Evolutionary conservation across 192 early-diverging fungal genomes (phyloP), one percentile per base, ranked within the genome.

Genomic region (Mortierella alpina): DNA sequence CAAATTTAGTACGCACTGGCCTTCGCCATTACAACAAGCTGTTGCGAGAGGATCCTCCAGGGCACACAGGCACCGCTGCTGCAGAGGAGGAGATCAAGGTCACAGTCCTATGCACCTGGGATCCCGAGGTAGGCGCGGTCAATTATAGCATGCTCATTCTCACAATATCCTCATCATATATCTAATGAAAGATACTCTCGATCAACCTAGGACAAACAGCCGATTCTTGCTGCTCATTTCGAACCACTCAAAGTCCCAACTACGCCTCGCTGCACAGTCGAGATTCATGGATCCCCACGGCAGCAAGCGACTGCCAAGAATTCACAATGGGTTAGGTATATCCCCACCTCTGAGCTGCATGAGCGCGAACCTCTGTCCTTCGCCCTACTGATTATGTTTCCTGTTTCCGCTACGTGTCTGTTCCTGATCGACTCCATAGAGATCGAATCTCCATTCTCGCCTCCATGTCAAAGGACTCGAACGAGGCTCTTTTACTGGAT

Each of bases 401-500:
- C 31, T 31, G 31, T 1, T 31, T 31, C 31, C 31, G 31, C 31
- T 31, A 31, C 31, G 31, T 31, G 31, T 31, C 31, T 31, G 31
- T 31, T 31, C 31, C 31, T 31, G 31, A 31, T 50, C 4, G 1
- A 4, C 49, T 50, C 17, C 17, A 15, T 22, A 63, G 92, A 9
- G 90, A 91, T 56, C 87, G 93, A 17, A 67, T 57, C 23, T 46
- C 44, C 4, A 15, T 93, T 2, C 87, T 87, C 66, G 61, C 72
- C 17, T 40, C 61, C 1, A 68, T 85, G 18, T 44, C 63, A 7
- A 82, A 83, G n/a, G 85, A 86, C 40, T 82, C 89, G 4, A 84
- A 90, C 52, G 92, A 94, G 68, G 85, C 91, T 7, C 64, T 94
- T 5, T 74, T 94, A 51, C 59, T 74, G 3, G 90, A 94, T 70